Evolutionary conservation across 208 protist species (phyloP), one percentile per base, ranked within the genome.

Genomic region (Leptomonas pyrrhocoris): DNA sequence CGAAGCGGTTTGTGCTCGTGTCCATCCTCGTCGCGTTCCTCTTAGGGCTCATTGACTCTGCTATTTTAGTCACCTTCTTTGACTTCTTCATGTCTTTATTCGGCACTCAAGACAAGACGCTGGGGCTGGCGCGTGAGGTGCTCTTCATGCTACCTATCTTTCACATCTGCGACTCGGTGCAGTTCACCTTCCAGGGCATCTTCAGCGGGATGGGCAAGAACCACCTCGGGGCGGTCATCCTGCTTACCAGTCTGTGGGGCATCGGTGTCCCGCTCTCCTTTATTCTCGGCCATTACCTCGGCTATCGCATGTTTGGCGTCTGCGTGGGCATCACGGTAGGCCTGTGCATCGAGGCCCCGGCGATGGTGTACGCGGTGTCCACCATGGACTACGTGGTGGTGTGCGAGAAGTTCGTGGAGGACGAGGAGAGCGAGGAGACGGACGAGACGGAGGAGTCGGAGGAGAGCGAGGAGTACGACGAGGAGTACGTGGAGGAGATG

Each of bases 101-200:
- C 68, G 90, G 90, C 36, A 89, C 83, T 4, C 34, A 74, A 4
- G 87, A 80, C 30, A 73, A 67, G 48, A 89, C 87, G 34, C 79
- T 92, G 16, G 46, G 49, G 27, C 65, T 92, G 48, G 88, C 87
- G 43, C 79, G 78, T 7, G 42, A 82, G 55, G 75, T 88, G 57
- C 70, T 88, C 31, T 77, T 76, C 34, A 46, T 95, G 46, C 57
- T 95, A 1, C 87, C 90, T 18, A 74, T 90, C 55, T 87, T 95
- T 53, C 90, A 93, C 76, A 84, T 92, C 12, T 61, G 73, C 55
- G 90, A 95, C 63, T 72, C 83, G 7, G 84, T 95, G 56, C 90
- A 95, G 73, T 95, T 93, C 57, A 79, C 82, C 50, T 93, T 90
- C 63, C 90, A 95, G 65, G 90, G 90, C 58, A 92, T 95, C 45